Conservation (phyloP, 805 yeast species). For the Tetrapisispora phaffii region DNA sequence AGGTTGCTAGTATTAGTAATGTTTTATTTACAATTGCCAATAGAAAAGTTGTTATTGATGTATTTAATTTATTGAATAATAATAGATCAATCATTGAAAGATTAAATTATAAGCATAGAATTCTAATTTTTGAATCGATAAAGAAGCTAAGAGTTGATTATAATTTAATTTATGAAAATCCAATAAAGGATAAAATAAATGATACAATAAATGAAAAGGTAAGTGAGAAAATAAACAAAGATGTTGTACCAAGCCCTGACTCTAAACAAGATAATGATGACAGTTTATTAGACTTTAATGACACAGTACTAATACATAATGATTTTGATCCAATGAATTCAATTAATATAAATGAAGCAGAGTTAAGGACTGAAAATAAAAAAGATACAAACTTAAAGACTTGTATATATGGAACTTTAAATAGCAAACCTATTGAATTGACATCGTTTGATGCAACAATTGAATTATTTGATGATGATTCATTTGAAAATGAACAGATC, state of each 20-base stretch:
- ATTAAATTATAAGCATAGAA: slow-evolving; percentile 6
- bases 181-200: slow-evolving; percentile 2
- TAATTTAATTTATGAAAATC: slow-evolving; percentile 7
- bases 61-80: slow-evolving; percentile 14
- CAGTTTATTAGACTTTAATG: background rate
- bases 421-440: slow-evolving; percentile 1
- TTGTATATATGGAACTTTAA: background rate
- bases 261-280: background rate
- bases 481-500: background rate
- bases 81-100: slow-evolving; percentile 8
- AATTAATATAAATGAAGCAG: background rate
- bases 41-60: slow-evolving; percentile 11
- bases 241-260: background rate
- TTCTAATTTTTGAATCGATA: slow-evolving; percentile 14
- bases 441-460: background rate
- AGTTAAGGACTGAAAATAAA: background rate
- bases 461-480: background rate
- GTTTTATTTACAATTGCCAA: background rate
- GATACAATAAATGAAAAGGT: background rate
- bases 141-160: slow-evolving; percentile 11
- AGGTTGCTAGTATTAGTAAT: background rate
- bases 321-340: background rate
- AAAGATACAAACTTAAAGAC: background rate
- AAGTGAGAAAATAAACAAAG: background rate
- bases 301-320: background rate